Conservation (phyloP, 192 early-diverging fungal species). For the Radiomyces spectabilis region DNA sequence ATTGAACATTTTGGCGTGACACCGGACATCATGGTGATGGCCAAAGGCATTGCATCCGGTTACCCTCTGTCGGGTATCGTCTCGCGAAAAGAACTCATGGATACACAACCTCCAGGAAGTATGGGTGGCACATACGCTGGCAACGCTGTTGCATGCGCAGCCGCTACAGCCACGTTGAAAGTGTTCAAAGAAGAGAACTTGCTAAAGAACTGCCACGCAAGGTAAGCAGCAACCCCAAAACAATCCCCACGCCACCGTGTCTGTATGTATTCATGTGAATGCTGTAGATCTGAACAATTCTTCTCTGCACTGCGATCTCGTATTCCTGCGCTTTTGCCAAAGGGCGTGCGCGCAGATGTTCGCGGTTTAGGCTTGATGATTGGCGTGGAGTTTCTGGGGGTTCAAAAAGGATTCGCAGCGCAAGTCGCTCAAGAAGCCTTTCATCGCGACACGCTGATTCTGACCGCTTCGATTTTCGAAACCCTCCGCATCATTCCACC, state of each 20-base stretch:
- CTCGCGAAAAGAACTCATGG: conserved; percentile 31
- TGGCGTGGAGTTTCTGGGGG: conserved; percentile 32
- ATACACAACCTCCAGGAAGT: conserved; percentile 30
- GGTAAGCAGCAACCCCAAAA: no score
- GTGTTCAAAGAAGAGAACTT: conserved; percentile 34
- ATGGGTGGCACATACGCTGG: conserved; percentile 40
- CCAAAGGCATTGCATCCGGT: conserved; percentile 37
- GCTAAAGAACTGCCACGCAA: conserved; percentile 28
- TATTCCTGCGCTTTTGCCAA: conserved; percentile 21
- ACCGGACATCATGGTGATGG: conserved; percentile 39
- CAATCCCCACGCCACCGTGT: no score
- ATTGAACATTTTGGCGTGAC: conserved; percentile 26
- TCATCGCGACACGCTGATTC: conserved; percentile 27
- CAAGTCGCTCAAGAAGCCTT: conserved; percentile 18
- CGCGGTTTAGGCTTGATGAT: conserved; percentile 39
- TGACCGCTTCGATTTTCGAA: conserved; percentile 38
- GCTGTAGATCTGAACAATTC: conserved; percentile 28
- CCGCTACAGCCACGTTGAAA: conserved; percentile 33
- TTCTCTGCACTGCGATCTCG: conserved; percentile 19
- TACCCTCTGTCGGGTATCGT: conserved; percentile 35
- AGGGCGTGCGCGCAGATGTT: conserved; percentile 24
- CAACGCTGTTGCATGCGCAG: conserved; percentile 31
- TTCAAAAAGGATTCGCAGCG: conserved; percentile 22
- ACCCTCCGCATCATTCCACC: conserved; percentile 36
- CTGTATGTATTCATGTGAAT: no score